Percentiles rank a stretch among this genome's conserved stretches.
phyloP scores from a whole-genome alignment of 1,139 yeast genomes.

The Taphrina pruni region DNA sequence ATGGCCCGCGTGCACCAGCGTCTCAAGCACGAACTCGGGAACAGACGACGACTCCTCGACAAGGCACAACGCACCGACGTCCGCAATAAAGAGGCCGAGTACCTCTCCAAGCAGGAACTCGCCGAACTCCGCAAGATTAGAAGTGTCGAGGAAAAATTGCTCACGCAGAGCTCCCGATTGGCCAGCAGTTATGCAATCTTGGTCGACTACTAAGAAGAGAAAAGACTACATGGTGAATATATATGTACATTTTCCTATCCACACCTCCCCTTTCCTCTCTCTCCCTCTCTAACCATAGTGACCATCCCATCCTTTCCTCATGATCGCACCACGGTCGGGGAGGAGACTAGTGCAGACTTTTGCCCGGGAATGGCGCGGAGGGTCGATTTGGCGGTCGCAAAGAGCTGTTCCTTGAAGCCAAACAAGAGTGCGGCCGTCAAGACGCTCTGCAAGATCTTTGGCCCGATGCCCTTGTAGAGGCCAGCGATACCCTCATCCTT shows the following conservation, averaged over 20 bases:
- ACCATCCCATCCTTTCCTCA: neutral
- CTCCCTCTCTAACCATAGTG: neutral
- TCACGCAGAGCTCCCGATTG: conserved; percentile 26
- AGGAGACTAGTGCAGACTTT: conserved; percentile 18
- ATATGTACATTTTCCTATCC: neutral
- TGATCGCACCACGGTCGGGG: conserved; percentile 19
- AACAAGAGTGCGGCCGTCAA: conserved; percentile 88
- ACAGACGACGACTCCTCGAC: conserved; percentile 17
- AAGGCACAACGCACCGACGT: conserved; percentile 39
- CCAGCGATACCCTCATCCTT: conserved; percentile 74
- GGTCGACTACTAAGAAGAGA: conserved; percentile 12
- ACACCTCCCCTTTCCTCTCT: neutral
- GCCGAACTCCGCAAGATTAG: conserved; percentile 34
- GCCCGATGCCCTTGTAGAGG: conserved; percentile 78
- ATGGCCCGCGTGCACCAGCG: conserved; percentile 37
- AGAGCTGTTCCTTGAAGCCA: conserved; percentile 84
- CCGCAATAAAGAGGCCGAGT: conserved; percentile 29
- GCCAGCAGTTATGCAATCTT: conserved; percentile 23
- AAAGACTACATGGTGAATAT: too few relatives aligned
- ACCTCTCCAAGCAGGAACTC: conserved; percentile 21
- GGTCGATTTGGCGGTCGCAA: conserved; percentile 29
- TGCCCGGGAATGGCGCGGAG: conserved; percentile 22
- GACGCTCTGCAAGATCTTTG: conserved; percentile 82
- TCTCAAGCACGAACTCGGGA: conserved; percentile 15
- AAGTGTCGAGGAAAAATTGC: conserved; percentile 27